Conservation (phyloP, 1,284 basidiomycete species). For the Cystobasidium pallidum region DNA sequence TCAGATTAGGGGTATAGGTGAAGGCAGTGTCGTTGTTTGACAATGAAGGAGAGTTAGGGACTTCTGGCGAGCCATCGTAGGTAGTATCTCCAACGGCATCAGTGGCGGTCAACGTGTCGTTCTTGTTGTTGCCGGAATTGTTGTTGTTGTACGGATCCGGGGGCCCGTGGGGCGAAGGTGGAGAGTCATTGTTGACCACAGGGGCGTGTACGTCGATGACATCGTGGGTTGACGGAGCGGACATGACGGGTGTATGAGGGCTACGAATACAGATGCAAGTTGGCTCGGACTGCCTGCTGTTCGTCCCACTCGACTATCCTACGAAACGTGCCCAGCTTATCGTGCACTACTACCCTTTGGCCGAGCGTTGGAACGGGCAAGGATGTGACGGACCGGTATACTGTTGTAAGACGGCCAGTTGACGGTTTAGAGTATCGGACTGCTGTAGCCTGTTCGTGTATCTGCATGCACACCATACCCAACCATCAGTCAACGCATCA, state of each 20-base stretch:
- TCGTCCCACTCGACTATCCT: too few species aligned
- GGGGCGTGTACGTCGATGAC: constrained; percentile 15
- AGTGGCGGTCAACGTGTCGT: neutral
- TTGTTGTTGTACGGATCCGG: constrained; percentile 2
- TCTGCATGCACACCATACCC: too few species aligned
- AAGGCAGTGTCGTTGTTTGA: constrained; percentile 5
- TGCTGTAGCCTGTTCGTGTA: too few species aligned
- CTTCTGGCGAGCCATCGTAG: constrained; percentile 13
- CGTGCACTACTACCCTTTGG: too few species aligned
- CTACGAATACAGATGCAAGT: neutral
- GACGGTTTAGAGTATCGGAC: too few species aligned
- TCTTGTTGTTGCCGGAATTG: neutral
- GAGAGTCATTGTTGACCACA: neutral
- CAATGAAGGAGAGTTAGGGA: constrained; percentile 9
- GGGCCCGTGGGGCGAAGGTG: constrained; percentile 8
- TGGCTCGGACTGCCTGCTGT: neutral
- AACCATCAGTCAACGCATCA: neutral
- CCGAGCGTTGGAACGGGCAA: too few species aligned
- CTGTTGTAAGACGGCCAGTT: too few species aligned
- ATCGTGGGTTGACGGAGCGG: neutral
- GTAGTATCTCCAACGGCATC: neutral
- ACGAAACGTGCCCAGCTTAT: too few species aligned
- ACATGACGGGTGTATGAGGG: neutral
- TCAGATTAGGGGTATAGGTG: neutral
- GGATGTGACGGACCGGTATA: too few species aligned